These are phyloP conservation scores for Candida maris DNA, from an alignment of 805 yeast species.

Conservation along the genomic window DNA sequence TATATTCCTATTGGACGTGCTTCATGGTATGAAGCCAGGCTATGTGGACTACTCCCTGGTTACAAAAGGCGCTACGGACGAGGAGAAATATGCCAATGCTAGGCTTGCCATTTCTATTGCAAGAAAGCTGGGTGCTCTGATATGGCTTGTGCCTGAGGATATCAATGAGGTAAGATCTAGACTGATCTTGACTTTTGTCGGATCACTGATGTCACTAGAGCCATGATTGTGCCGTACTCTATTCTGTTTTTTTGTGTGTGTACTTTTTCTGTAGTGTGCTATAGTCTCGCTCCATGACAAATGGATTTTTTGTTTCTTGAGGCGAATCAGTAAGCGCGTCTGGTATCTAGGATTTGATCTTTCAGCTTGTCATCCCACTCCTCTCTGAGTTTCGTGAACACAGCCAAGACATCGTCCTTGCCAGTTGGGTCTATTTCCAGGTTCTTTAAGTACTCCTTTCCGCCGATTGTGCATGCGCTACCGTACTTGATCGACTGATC, in stretches of 20 bases:
- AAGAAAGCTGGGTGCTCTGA: conserved; percentile 94
- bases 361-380: conserved; percentile 77
- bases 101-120: conserved; percentile 97
- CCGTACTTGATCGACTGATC: conserved; percentile 59
- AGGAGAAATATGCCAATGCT: conserved; percentile 90
- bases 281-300: not conserved
- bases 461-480: conserved; percentile 64
- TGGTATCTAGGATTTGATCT: conserved; percentile 54
- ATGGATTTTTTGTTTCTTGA: not conserved
- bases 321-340: conserved; percentile 23
- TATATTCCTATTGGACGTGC: conserved; percentile 80
- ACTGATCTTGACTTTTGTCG: conserved; percentile 89
- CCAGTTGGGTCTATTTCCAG: conserved; percentile 62
- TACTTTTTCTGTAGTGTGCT: conserved; percentile 1
- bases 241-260: not conserved
- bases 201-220: conserved; percentile 80
- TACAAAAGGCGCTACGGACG: conserved; percentile 71
- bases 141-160: conserved; percentile 99
- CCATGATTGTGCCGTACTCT: conserved; percentile 3
- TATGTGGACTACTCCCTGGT: conserved; percentile 96
- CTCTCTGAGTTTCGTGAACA: conserved; percentile 49
- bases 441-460: conserved; percentile 58
- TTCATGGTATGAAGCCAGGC: conserved; percentile 94
- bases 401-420: conserved; percentile 59
- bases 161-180: conserved; percentile 94